These are phyloP conservation scores for Globisporangium spiculum DNA, from an alignment of 352 stramenopile species.

Conservation along the genomic window DNA sequence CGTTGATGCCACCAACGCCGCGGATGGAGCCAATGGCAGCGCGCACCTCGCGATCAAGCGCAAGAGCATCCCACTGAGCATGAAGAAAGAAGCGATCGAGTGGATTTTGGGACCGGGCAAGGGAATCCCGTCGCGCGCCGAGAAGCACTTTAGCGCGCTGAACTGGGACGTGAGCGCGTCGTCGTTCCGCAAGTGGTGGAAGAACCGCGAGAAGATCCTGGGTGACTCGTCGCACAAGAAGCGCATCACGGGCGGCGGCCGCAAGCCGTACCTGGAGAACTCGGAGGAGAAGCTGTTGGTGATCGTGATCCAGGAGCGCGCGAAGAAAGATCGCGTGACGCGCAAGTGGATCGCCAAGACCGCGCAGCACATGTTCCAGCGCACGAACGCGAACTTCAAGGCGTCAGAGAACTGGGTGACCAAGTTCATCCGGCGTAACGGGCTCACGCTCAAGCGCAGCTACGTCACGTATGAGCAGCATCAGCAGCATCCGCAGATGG, in stretches of 20 bases:
- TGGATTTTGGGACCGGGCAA: slow-evolving; percentile 77
- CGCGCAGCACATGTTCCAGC: slow-evolving; percentile 83
- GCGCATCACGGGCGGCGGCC: slow-evolving; percentile 61
- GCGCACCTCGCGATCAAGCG: slow-evolving; percentile 33
- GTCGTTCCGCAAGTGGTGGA: slow-evolving; percentile 84
- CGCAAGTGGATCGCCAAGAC: slow-evolving; percentile 85
- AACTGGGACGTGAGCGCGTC: slow-evolving; percentile 77
- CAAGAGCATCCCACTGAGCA: slow-evolving; percentile 77
- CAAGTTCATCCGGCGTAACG: slow-evolving; percentile 80
- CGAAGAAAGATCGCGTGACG: slow-evolving; percentile 77
- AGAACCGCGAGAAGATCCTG: slow-evolving; percentile 80
- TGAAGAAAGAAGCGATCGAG: slow-evolving; percentile 82
- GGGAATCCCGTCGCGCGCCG: slow-evolving; percentile 59
- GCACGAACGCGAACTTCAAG: slow-evolving; percentile 67
- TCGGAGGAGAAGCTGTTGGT: slow-evolving; percentile 72
- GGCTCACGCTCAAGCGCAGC: slow-evolving; percentile 72
- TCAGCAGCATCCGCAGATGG: slow-evolving; percentile 18
- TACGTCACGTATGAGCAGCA: slow-evolving; percentile 70
- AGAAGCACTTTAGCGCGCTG: slow-evolving; percentile 70
- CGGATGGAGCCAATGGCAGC: not conserved
- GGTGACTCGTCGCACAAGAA: slow-evolving; percentile 68
- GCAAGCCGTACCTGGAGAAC: slow-evolving; percentile 70
- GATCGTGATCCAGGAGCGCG: slow-evolving; percentile 69
- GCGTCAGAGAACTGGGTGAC: slow-evolving; percentile 82
- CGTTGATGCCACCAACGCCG: not conserved